Evolutionary conservation across 164 flowering plant species (phyloP), one percentile per base, ranked within the genome.

Genomic region (Magnolia kwangsiensis): DNA sequence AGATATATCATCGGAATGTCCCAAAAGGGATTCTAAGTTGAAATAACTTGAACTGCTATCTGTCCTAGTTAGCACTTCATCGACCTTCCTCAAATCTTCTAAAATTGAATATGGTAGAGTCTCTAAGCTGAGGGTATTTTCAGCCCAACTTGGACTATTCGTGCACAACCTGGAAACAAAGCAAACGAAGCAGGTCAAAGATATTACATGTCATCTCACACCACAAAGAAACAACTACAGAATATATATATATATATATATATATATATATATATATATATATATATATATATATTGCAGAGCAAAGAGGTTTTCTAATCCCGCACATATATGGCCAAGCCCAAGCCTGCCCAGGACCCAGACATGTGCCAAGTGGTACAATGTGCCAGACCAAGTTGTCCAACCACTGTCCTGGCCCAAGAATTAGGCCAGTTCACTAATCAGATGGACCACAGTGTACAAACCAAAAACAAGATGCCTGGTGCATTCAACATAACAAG

Each of bases 111-210:
- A 83, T 37, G 94, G 87, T 50, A 90, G 67, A 18, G 73, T 78
- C 37, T 96, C 97, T 45, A 90, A 75, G 81, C 92, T 82, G 51
- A 85, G 86, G 68, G 78, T 81, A 76, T 82, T 89, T 73, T 91
- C 97, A 23, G 51, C 83, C 97, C 96, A 94, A 79, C 88, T 86
- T 76, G 90, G 83, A 80, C 87, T 90, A 78, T 96, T 96, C 71
- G 95, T 87, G 77, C 88, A 96, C 51, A 84, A 74, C 86, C 98
- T 95, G 81, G 63, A 67, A 67, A n/a, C 50, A 37, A 68, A 31
- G n/a, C 18, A 31, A 18, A 68, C 1, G 18, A 68, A 65, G 1
- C 71, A 27, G n/a, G 29, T 68, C 7, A 24, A 16, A 68, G 45
- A 68, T 19, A 68, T 27, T 68, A 55, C 61, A 55, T 11, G 61